Conservation (phyloP, 179 eudicot species). For the Amaranthus tricolor region DNA sequence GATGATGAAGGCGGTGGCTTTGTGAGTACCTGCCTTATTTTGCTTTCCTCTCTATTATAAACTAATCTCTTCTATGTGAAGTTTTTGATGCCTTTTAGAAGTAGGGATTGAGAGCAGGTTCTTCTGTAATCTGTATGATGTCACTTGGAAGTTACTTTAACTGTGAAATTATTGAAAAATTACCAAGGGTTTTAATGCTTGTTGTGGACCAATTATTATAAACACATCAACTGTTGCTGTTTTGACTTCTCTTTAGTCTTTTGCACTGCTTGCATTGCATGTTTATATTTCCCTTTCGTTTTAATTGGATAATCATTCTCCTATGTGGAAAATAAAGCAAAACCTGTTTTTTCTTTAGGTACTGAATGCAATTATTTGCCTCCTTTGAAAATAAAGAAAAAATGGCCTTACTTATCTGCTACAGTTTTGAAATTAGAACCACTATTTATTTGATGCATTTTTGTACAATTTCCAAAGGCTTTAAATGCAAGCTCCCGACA, state of each 20-base stretch:
- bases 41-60: neutral
- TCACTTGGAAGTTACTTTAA: slow-evolving; percentile 2
- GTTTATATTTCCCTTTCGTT: neutral
- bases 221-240: neutral
- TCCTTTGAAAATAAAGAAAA: too few species aligned
- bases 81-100: neutral
- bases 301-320: neutral
- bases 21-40: slow-evolving; percentile 47
- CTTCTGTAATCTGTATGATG: neutral
- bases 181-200: neutral
- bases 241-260: neutral
- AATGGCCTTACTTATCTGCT: neutral
- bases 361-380: neutral
- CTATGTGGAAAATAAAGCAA: neutral
- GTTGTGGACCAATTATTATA: neutral
- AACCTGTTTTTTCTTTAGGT: neutral
- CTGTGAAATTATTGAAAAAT: neutral
- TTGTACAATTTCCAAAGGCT: slow-evolving; percentile 36
- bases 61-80: neutral
- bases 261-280: neutral
- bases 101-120: neutral
- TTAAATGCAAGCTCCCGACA: slow-evolving; percentile 88
- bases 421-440: neutral
- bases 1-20: slow-evolving; percentile 91
- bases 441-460: too few species aligned